Percentiles rank a stretch among this genome's conserved stretches.
These are phyloP conservation scores for Starmerella stigmatis DNA, from an alignment of 805 yeast species.

Conservation along the genomic window DNA sequence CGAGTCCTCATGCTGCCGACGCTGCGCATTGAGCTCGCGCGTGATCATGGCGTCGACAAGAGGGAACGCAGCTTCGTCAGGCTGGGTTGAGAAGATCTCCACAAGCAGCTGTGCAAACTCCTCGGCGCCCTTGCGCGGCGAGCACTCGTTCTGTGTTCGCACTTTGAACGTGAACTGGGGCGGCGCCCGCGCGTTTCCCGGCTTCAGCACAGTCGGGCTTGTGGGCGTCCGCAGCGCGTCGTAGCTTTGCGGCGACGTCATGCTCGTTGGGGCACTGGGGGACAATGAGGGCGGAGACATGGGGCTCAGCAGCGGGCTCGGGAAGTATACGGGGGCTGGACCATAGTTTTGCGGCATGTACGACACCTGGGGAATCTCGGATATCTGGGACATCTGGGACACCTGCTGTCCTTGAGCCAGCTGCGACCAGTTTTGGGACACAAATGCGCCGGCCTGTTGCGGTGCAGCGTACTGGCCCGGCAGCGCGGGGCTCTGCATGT, in stretches of 20 bases:
- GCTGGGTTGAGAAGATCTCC: background rate
- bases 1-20: background rate
- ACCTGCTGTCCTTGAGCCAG: background rate
- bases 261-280: no score
- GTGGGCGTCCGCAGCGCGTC: background rate
- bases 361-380: no score
- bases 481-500: background rate
- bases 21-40: constrained; percentile 3
- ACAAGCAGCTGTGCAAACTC: background rate
- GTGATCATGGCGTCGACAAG: constrained; percentile 1
- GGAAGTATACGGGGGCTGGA: no score
- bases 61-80: background rate
- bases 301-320: background rate
- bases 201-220: background rate
- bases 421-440: background rate
- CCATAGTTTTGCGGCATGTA: no score
- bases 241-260: background rate
- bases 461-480: background rate
- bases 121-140: background rate
- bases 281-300: background rate
- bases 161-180: background rate
- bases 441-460: background rate
- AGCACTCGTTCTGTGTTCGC: background rate
- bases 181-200: background rate
- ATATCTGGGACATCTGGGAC: no score